These are phyloP conservation scores for Pseudozyma thailandica DNA, from an alignment of 1,284 basidiomycete species.

Conservation along the genomic window DNA sequence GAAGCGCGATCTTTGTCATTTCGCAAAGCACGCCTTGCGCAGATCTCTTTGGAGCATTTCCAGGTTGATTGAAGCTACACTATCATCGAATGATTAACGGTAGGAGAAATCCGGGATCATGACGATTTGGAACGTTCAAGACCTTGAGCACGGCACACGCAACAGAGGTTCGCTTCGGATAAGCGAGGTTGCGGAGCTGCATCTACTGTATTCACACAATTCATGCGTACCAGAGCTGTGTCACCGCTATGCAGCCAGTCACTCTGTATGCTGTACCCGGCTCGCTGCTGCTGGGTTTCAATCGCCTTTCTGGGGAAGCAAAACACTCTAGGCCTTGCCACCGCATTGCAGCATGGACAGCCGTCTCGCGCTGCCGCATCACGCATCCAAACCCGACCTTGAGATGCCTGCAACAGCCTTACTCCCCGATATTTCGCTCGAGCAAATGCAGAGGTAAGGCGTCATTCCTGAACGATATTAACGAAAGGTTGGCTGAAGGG, in stretches of 20 bases:
- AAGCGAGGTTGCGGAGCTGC: constrained; percentile 24
- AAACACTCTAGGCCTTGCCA: no score
- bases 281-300: no score
- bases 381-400: background rate
- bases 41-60: background rate
- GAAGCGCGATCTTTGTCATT: no score
- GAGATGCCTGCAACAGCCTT: no score
- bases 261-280: background rate
- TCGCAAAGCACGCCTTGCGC: background rate
- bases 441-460: no score
- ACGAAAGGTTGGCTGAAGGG: no score
- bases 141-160: constrained; percentile 1
- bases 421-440: no score
- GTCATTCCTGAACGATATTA: no score
- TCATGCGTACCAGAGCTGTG: constrained; percentile 39
- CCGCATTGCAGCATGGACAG: no score
- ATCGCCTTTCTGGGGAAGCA: no score
- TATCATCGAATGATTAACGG: background rate
- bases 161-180: constrained; percentile 13
- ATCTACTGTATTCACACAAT: constrained; percentile 12
- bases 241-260: constrained; percentile 16
- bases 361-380: background rate
- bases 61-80: background rate
- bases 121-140: constrained; percentile 1
- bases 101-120: background rate